Percentiles rank a stretch among this genome's conserved stretches.
phyloP scores from a whole-genome alignment of 2,329 filamentous ascomycete genomes.

The Hirsutella thompsonii region DNA sequence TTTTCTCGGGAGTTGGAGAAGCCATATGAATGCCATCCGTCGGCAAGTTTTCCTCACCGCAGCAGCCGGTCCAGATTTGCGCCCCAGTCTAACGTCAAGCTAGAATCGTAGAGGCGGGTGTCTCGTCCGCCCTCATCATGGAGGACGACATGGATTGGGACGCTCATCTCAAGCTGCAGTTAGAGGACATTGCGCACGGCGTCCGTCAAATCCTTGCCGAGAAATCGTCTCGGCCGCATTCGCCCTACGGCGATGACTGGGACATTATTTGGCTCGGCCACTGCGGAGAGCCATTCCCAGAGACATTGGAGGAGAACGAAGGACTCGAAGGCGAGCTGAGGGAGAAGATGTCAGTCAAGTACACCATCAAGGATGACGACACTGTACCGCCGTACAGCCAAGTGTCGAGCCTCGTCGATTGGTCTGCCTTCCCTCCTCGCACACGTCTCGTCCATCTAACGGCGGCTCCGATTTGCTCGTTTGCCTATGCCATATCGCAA shows the following conservation, averaged over 20 bases:
- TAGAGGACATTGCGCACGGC: constrained; percentile 4
- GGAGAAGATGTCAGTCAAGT: constrained; percentile 3
- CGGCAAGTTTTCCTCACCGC: constrained; percentile 9
- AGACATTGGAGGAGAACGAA: constrained; percentile 11
- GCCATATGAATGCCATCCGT: constrained; percentile 23
- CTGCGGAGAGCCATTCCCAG: constrained; percentile 22
- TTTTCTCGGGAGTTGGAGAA: constrained; percentile 28
- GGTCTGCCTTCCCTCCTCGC: constrained; percentile 21
- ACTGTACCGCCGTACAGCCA: constrained; percentile 19
- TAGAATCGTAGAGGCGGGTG: constrained; percentile 17
- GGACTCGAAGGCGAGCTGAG: constrained; percentile 4
- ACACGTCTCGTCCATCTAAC: constrained; percentile 30
- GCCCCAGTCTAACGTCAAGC: neutral
- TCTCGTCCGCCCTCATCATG: constrained; percentile 26
- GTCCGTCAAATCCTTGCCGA: constrained; percentile 1
- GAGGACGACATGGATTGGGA: constrained; percentile 33
- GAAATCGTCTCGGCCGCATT: constrained; percentile 7
- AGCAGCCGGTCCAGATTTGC: neutral
- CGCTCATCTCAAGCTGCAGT: constrained; percentile 17
- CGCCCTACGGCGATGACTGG: constrained; percentile 35
- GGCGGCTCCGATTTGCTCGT: constrained; percentile 26
- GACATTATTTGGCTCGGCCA: constrained; percentile 38
- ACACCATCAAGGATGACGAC: constrained; percentile 14
- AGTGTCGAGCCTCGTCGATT: constrained; percentile 12
- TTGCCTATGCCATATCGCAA: constrained; percentile 31